Percentiles rank a stretch among this genome's conserved stretches.
phyloP scores from a whole-genome alignment of 129 eudicot genomes.

The Lactuca sativa region DNA sequence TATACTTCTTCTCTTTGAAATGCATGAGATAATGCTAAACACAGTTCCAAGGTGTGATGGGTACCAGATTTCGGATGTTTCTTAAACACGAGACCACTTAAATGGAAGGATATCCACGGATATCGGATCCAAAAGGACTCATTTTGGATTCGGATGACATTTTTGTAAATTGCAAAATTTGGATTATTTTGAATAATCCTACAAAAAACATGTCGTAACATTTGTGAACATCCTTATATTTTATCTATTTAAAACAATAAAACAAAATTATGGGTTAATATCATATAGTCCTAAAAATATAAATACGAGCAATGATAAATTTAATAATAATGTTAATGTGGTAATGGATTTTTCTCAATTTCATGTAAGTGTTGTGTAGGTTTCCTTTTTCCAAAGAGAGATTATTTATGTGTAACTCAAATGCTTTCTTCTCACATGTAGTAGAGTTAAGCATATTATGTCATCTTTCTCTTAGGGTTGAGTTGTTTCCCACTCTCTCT shows the following conservation, averaged over 20 bases:
- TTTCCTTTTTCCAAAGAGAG: constrained; percentile 15
- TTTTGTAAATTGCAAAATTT: too few species aligned
- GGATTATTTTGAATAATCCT: too few species aligned
- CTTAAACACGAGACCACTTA: background rate
- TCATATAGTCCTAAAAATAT: background rate
- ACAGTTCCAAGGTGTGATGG: too few species aligned
- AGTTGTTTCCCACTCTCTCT: constrained; percentile 39
- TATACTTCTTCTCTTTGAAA: too few species aligned
- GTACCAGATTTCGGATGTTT: too few species aligned
- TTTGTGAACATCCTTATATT: too few species aligned
- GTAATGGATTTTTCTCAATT: background rate
- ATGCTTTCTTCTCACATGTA: constrained; percentile 32
- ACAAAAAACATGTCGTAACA: too few species aligned
- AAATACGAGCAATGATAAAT: background rate
- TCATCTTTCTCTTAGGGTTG: constrained; percentile 40
- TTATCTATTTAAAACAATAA: too few species aligned
- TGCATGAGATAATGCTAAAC: too few species aligned
- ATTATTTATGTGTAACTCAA: constrained; percentile 32
- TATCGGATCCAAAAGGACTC: too few species aligned
- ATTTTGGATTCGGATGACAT: too few species aligned
- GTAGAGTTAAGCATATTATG: constrained; percentile 41
- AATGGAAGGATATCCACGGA: too few species aligned
- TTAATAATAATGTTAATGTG: background rate
- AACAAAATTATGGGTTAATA: background rate
- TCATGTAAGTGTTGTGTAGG: background rate